Conservation (phyloP, 2,329 filamentous ascomycete species). For the Pleurostoma richardsiae region DNA sequence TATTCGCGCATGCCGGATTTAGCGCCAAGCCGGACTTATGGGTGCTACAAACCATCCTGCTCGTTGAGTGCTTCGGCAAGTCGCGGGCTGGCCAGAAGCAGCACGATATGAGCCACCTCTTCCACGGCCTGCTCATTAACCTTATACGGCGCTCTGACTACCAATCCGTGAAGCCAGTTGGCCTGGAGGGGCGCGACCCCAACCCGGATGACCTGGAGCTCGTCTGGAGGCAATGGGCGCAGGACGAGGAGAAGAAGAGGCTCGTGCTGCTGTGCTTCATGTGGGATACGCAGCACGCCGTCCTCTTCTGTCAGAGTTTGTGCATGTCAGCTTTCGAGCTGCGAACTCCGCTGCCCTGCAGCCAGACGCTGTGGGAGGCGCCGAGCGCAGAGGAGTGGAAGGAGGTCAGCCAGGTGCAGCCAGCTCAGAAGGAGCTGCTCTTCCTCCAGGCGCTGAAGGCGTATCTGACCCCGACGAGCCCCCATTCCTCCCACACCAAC, state of each 20-base stretch:
- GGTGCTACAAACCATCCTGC: conserved; percentile 55
- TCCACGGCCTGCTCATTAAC: conserved; percentile 30
- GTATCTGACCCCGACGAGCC: conserved; percentile 42
- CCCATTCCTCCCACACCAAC: conserved; percentile 36
- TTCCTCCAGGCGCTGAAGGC: conserved; percentile 51
- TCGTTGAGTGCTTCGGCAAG: conserved; percentile 62
- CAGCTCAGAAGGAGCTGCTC: conserved; percentile 33
- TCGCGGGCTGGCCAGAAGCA: conserved; percentile 57
- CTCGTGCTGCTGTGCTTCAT: conserved; percentile 58
- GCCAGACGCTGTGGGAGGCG: conserved; percentile 53
- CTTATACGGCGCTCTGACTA: conserved; percentile 29
- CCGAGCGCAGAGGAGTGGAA: conserved; percentile 36
- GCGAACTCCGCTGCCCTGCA: conserved; percentile 49
- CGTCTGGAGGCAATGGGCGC: conserved; percentile 48
- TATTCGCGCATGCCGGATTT: conserved; percentile 54
- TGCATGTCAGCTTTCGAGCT: conserved; percentile 64
- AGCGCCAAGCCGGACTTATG: conserved; percentile 54
- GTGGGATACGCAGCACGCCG: conserved; percentile 62
- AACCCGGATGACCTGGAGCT: conserved; percentile 32
- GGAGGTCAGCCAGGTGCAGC: neutral
- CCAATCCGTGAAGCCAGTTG: conserved; percentile 22
- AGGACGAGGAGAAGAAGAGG: conserved; percentile 54
- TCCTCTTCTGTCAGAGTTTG: conserved; percentile 60
- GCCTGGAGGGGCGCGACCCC: conserved; percentile 16
- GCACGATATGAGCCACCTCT: conserved; percentile 59